A percentile compares a stretch with the other conserved stretches of the same genome.
Evolutionary conservation across 345 rosid genomes (phyloP).

Genomic region (Dovyalis caffra): DNA sequence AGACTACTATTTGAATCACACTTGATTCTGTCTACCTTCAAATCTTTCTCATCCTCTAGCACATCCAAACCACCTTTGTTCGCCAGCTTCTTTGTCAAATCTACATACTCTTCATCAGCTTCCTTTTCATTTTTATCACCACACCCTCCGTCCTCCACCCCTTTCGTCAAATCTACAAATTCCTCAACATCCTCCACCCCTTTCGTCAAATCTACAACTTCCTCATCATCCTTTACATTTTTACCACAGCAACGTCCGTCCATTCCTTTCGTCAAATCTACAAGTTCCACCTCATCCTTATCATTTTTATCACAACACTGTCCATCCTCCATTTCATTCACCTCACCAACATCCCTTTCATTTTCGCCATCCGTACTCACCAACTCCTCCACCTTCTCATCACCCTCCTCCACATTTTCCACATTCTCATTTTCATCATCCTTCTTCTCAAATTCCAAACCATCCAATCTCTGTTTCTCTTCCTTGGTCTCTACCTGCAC

Average conservation of each 20-base stretch:
- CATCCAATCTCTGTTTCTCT: slow-evolving; percentile 24
- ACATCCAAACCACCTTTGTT: slow-evolving; percentile 36
- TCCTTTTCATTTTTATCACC: slow-evolving; percentile 16
- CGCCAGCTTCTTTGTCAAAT: slow-evolving; percentile 28
- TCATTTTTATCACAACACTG: slow-evolving; percentile 6
- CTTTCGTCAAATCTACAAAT: too few relatives aligned
- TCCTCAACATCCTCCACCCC: too few relatives aligned
- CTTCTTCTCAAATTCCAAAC: slow-evolving; percentile 27
- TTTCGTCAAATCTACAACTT: too few relatives aligned
- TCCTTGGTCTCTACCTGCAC: slow-evolving; percentile 21
- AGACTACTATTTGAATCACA: slow-evolving; percentile 30
- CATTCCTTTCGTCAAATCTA: slow-evolving; percentile 11
- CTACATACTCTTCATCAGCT: slow-evolving; percentile 25
- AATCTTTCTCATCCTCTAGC: slow-evolving; percentile 35
- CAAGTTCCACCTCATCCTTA: slow-evolving; percentile 25
- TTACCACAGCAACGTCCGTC: too few relatives aligned
- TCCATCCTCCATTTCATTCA: slow-evolving; percentile 2
- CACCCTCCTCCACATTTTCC: slow-evolving; percentile 27
- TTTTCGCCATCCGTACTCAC: slow-evolving; percentile 10
- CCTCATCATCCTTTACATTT: too few relatives aligned
- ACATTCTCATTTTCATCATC: slow-evolving; percentile 26
- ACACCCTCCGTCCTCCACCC: slow-evolving; percentile 13
- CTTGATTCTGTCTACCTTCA: slow-evolving; percentile 28
- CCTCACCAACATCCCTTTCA: slow-evolving; percentile 10
- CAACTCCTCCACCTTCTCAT: slow-evolving; percentile 13